These are phyloP conservation scores for Citrus hindsii DNA, from an alignment of 345 rosid genomes.

Conservation along the genomic window DNA sequence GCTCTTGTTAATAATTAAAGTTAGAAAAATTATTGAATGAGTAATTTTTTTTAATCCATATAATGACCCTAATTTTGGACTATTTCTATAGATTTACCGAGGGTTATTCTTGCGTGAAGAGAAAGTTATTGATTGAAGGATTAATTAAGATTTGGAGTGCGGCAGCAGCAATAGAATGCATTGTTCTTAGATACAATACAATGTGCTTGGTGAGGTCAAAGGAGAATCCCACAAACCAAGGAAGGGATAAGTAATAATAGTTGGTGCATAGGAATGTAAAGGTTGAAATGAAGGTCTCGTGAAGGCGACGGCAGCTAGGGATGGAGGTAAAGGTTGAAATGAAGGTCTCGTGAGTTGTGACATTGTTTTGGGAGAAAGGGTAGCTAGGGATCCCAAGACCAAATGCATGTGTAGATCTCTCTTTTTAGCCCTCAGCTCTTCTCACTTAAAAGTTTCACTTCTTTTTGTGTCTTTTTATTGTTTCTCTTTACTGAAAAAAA, in stretches of 20 bases:
- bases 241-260: conserved; percentile 5
- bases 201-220: conserved; percentile 21
- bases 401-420: neutral
- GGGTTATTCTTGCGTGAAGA: conserved; percentile 23
- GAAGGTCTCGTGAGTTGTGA: conserved; percentile 32
- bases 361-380: neutral
- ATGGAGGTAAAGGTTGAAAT: conserved; percentile 11
- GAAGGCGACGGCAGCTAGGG: conserved; percentile 52
- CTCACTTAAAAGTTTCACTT: neutral
- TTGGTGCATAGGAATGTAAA: conserved; percentile 10
- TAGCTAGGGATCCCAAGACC: conserved; percentile 29
- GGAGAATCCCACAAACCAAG: conserved; percentile 39
- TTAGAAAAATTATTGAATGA: too few relatives aligned
- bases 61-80: too few relatives aligned
- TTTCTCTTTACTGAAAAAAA: neutral
- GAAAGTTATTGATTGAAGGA: conserved; percentile 28
- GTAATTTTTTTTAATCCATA: too few relatives aligned
- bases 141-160: conserved; percentile 20
- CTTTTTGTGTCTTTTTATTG: neutral
- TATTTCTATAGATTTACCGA: too few relatives aligned
- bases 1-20: too few relatives aligned
- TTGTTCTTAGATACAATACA: neutral
- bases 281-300: conserved; percentile 42
- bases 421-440: neutral
- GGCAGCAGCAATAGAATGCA: neutral